Evolutionary conservation across 495 filamentous ascomycete genomes (phyloP), one percentile per base, ranked within the genome.

Genomic region (Trichodelitschia bisporula): DNA sequence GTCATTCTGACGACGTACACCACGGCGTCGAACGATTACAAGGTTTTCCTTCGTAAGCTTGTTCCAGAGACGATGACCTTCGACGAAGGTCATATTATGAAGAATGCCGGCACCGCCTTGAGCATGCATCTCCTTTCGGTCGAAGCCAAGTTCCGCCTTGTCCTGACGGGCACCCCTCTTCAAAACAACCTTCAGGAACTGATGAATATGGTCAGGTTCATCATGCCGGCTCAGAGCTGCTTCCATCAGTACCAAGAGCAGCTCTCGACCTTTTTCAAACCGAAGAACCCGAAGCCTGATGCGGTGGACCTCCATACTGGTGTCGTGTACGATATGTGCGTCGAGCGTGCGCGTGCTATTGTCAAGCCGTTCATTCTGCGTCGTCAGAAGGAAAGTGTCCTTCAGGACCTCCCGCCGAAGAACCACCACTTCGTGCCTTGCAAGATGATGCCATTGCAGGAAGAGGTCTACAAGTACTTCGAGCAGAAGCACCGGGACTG

Each of bases 101-200:
- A 89, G 54, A 95, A 91, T 42, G 66, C 67, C 16, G 65, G 68
- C 11, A 84, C 83, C 0, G 62, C 72, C 10, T 54, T 75, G 2
- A 95, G 93, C 42, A 67, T 71, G 31, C 68, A 72, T 35, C 56
- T 95, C 15, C 72, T 86, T 46, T 59, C 66, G 26, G 77, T 97
- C 16, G 64, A 59, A 0, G 69, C 80, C 3, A 50, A 59, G 13
- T 92, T 86, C 58, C 64, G 77, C 11, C 58, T 95, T 3, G 61
- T 97, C 8, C 58, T 97, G 15, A 95, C 83, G 2, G 86, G 86
- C 3, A 97, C 86, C 0, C 86, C 86, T 0, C 57, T 97, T 9
- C 86, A 97, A 45, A 97, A 97, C 51, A 95, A 92, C 41, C 62
- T 97, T 3, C 74, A 77, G 44, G 86, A 97, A 48, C 62, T 97